A percentile compares a stretch with the other conserved stretches of the same genome.
Conservation (phyloP, 2,329 filamentous ascomycete genomes). For the Hypoxylon sp. region DNA sequence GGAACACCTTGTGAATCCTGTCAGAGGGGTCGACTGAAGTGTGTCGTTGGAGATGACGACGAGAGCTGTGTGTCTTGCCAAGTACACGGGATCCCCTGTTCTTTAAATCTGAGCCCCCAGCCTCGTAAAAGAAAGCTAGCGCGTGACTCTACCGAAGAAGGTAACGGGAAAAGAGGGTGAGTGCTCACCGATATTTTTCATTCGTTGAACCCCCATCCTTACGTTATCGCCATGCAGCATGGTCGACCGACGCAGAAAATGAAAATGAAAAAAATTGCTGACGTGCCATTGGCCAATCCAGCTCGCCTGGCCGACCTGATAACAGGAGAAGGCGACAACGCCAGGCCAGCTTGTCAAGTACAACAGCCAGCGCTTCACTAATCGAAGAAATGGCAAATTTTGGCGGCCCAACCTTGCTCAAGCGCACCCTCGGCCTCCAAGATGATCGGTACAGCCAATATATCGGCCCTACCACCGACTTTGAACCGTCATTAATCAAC, state of each 20-base stretch:
- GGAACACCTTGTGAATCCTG: slow-evolving; percentile 78
- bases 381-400: slow-evolving; percentile 79
- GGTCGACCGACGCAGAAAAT: slow-evolving; percentile 37
- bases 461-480: slow-evolving; percentile 84
- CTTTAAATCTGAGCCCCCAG: slow-evolving; percentile 79
- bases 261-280: slow-evolving; percentile 52
- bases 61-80: slow-evolving; percentile 81
- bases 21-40: slow-evolving; percentile 78
- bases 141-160: slow-evolving; percentile 70
- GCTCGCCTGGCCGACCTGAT: slow-evolving; percentile 68
- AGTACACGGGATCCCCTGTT: slow-evolving; percentile 82
- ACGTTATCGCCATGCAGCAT: slow-evolving; percentile 46
- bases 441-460: slow-evolving; percentile 84
- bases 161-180: slow-evolving; percentile 77
- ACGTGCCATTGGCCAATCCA: slow-evolving; percentile 63
- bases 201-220: slow-evolving; percentile 49
- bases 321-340: slow-evolving; percentile 65
- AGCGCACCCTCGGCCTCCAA: slow-evolving; percentile 80
- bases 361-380: slow-evolving; percentile 70
- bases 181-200: slow-evolving; percentile 53
- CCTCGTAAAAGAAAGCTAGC: slow-evolving; percentile 84
- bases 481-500: slow-evolving; percentile 85
- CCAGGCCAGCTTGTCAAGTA: slow-evolving; percentile 70
- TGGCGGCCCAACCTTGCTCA: slow-evolving; percentile 73
- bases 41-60: slow-evolving; percentile 79